Conservation (phyloP, 2,329 filamentous ascomycete genomes). For the Ilyonectria mors-panacis region DNA sequence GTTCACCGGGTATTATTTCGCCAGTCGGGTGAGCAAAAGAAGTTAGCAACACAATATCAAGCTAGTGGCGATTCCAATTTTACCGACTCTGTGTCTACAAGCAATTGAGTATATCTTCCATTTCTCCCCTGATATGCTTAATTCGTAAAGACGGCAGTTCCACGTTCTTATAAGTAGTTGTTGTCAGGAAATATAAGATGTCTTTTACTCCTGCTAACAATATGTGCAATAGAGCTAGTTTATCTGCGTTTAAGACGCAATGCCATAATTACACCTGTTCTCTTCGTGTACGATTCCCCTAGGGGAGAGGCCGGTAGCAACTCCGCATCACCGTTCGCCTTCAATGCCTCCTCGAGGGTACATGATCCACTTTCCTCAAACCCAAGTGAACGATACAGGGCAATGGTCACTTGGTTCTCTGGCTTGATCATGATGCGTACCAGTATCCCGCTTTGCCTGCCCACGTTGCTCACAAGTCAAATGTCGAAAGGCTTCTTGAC, state of each 20-base stretch:
- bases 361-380: conserved; percentile 15
- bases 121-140: too few species aligned
- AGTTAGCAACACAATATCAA: too few species aligned
- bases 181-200: too few species aligned
- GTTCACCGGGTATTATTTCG: too few species aligned
- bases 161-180: too few species aligned
- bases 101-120: too few species aligned
- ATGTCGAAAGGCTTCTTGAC: not conserved
- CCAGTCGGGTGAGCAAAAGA: too few species aligned
- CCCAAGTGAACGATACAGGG: conserved; percentile 2
- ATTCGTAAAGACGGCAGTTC: too few species aligned
- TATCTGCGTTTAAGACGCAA: not conserved
- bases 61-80: too few species aligned
- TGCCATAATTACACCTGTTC: not conserved
- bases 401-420: conserved; percentile 1
- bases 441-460: not conserved
- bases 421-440: conserved; percentile 28
- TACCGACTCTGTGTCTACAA: too few species aligned
- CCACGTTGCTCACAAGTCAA: not conserved
- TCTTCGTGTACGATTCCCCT: not conserved
- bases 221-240: too few species aligned
- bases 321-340: conserved; percentile 13
- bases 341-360: conserved; percentile 20
- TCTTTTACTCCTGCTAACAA: too few species aligned
- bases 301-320: not conserved